These are phyloP conservation scores for Corymbia calophylla DNA, from an alignment of 441 rosid genomes.

Conservation along the genomic window DNA sequence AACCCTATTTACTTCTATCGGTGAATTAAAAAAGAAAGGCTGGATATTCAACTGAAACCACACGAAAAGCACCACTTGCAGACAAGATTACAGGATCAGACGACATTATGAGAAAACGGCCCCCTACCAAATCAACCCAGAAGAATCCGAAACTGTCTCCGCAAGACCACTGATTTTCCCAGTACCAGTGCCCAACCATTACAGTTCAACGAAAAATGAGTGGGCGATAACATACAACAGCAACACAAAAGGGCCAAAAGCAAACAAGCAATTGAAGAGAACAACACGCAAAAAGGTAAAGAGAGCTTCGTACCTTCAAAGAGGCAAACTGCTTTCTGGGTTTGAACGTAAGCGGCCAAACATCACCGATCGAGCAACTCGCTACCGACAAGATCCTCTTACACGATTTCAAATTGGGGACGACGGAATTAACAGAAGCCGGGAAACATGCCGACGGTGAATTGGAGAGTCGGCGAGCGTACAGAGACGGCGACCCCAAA, in stretches of 20 bases:
- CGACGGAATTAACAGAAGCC: constrained; percentile 22
- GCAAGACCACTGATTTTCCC: neutral
- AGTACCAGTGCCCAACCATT: neutral
- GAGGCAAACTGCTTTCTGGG: constrained; percentile 30
- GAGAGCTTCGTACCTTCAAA: constrained; percentile 36
- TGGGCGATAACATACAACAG: neutral
- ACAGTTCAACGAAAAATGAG: neutral
- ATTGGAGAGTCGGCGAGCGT: constrained; percentile 32
- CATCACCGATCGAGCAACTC: constrained; percentile 9
- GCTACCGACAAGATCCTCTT: constrained; percentile 28
- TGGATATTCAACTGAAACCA: neutral
- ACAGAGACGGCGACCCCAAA: constrained; percentile 19
- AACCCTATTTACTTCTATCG: neutral
- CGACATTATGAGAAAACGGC: neutral
- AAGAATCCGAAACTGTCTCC: neutral
- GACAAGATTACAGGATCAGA: neutral
- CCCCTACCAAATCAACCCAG: neutral
- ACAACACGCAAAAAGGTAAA: neutral
- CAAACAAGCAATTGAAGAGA: neutral
- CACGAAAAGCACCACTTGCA: neutral
- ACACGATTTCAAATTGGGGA: constrained; percentile 15
- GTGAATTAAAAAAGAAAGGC: neutral
- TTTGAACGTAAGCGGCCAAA: constrained; percentile 19
- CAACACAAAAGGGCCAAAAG: neutral
- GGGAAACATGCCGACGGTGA: constrained; percentile 20